Percentiles rank a stretch among this genome's conserved stretches.
These are phyloP conservation scores for Fusarium annulatum DNA, from an alignment of 2,329 filamentous ascomycete species.

Conservation along the genomic window DNA sequence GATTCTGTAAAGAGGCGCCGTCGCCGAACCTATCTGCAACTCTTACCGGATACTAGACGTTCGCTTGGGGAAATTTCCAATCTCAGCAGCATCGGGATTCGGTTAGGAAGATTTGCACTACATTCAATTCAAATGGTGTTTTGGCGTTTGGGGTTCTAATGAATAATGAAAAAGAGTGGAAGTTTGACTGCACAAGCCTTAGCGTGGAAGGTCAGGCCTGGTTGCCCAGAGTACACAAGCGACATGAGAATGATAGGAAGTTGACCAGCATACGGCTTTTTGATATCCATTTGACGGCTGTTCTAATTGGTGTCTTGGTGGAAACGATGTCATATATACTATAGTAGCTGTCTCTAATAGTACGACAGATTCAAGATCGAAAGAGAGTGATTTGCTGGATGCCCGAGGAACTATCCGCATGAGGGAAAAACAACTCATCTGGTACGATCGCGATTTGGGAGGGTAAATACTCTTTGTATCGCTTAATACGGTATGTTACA, in stretches of 20 bases:
- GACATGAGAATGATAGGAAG: slow-evolving; percentile 7
- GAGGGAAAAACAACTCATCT: not conserved
- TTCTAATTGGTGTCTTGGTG: slow-evolving; percentile 24
- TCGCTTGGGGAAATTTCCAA: not conserved
- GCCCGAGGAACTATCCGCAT: not conserved
- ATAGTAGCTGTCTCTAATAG: slow-evolving; percentile 30
- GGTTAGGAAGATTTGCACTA: slow-evolving; percentile 10
- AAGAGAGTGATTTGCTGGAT: not conserved
- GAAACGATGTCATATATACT: slow-evolving; percentile 21
- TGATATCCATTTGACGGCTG: slow-evolving; percentile 40
- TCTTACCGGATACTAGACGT: not conserved
- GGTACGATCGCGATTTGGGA: slow-evolving; percentile 2
- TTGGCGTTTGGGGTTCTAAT: slow-evolving; percentile 40
- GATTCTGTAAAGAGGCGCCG: slow-evolving; percentile 67
- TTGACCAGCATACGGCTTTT: slow-evolving; percentile 26
- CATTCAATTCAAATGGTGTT: slow-evolving; percentile 34
- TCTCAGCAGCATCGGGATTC: not conserved
- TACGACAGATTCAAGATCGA: slow-evolving; percentile 14
- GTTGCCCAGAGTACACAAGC: slow-evolving; percentile 6
- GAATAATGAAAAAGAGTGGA: slow-evolving; percentile 39
- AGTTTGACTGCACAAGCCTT: not conserved
- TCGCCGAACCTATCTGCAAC: not conserved
- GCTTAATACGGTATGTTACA: slow-evolving; percentile 19
- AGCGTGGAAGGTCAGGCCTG: not conserved
- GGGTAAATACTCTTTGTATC: not conserved